These are phyloP conservation scores for Aristolochia californica DNA, from an alignment of 164 flowering plant genomes.

Conservation along the genomic window DNA sequence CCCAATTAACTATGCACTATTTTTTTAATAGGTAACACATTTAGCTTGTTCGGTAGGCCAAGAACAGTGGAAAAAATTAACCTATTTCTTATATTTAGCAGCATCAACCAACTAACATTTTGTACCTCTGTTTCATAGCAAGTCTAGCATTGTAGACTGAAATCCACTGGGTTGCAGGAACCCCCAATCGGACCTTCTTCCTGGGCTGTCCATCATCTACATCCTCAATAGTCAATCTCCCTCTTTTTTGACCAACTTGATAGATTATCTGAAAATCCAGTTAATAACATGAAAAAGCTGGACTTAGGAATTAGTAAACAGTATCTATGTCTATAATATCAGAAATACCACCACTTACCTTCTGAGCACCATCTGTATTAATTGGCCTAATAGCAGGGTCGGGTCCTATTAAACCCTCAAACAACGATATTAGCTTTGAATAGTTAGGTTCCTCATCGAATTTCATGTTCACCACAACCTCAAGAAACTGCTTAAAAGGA, in stretches of 20 bases:
- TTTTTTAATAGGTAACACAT: no score
- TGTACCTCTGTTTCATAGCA: conserved; percentile 84
- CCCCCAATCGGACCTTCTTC: conserved; percentile 81
- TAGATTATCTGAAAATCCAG: conserved; percentile 31
- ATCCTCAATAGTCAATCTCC: conserved; percentile 57
- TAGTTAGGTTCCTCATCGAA: conserved; percentile 93
- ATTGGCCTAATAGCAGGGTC: conserved; percentile 77
- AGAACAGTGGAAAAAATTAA: neutral
- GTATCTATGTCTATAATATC: neutral
- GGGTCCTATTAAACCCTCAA: conserved; percentile 62
- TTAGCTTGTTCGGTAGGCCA: no score
- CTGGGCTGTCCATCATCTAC: conserved; percentile 68
- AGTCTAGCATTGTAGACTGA: conserved; percentile 70
- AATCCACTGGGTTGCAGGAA: conserved; percentile 91
- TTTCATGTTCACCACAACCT: conserved; percentile 76
- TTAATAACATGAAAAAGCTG: neutral
- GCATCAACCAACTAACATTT: neutral
- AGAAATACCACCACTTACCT: conserved; percentile 27
- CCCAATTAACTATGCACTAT: no score
- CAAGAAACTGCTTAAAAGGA: conserved; percentile 73
- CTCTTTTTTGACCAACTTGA: conserved; percentile 88
- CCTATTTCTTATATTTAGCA: neutral
- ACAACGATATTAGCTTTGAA: conserved; percentile 61
- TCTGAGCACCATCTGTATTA: conserved; percentile 86
- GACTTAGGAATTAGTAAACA: neutral